phyloP scores from a whole-genome alignment of 805 yeast species.

The Sugiyamaella qingdaonensis region DNA sequence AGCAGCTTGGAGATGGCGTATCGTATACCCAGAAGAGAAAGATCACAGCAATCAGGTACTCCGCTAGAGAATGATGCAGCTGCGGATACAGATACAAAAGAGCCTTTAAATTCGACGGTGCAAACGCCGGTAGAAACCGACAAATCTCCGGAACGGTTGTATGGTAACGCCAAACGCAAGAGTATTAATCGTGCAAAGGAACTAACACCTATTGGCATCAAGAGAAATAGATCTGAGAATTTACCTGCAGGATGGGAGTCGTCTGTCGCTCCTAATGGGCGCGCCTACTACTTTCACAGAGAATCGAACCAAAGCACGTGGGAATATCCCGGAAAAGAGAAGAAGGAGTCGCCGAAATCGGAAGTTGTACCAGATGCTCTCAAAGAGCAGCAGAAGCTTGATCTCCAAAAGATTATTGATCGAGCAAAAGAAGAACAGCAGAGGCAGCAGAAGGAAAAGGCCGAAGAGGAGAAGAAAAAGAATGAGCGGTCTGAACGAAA shows the following conservation, averaged over 20 bases:
- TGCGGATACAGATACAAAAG: neutral
- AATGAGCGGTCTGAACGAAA: conserved; percentile 8
- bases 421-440: conserved; percentile 32
- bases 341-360: conserved; percentile 24
- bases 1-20: conserved; percentile 71
- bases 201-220: neutral
- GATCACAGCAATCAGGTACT: conserved; percentile 14
- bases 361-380: neutral
- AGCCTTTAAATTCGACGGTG: neutral
- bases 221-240: neutral
- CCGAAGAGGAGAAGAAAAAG: conserved; percentile 32
- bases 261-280: conserved; percentile 45
- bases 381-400: conserved; percentile 19
- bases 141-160: neutral
- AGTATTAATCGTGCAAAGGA: neutral
- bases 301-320: conserved; percentile 48
- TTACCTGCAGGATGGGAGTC: conserved; percentile 67
- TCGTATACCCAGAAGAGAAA: conserved; percentile 65
- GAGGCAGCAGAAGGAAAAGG: conserved; percentile 27
- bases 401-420: conserved; percentile 38
- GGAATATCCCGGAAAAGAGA: conserved; percentile 47
- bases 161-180: neutral
- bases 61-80: conserved; percentile 9
- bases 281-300: conserved; percentile 53
- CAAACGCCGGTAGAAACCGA: neutral